A percentile compares a stretch with the other conserved stretches of the same genome.
Conservation (phyloP, 1,284 basidiomycete genomes). For the Sanghuangporus baumii region DNA sequence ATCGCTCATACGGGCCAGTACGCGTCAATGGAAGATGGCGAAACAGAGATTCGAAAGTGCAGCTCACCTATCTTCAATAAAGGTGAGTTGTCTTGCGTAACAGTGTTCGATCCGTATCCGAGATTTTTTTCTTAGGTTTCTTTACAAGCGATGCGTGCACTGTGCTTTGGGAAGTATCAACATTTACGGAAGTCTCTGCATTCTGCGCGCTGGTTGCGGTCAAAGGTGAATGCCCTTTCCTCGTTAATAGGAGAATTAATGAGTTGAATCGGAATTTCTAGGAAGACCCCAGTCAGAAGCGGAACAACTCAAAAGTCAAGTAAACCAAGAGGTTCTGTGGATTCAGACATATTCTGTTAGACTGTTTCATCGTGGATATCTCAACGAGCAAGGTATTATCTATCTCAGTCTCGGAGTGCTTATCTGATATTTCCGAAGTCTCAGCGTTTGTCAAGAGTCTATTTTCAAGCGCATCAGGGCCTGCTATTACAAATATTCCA, state of each 20-base stretch:
- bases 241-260: neutral
- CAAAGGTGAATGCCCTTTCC: slow-evolving; percentile 5
- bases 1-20: slow-evolving; percentile 60
- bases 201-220: slow-evolving; percentile 15
- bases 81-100: neutral
- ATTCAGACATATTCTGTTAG: slow-evolving; percentile 13
- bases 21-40: slow-evolving; percentile 39
- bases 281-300: neutral
- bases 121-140: neutral
- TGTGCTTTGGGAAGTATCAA: slow-evolving; percentile 12
- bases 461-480: neutral
- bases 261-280: neutral
- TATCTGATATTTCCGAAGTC: neutral
- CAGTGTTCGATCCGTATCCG: neutral
- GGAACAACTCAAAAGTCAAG: slow-evolving; percentile 1
- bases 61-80: slow-evolving; percentile 21
- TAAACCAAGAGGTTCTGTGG: neutral
- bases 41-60: slow-evolving; percentile 27
- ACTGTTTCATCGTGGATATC: slow-evolving; percentile 10
- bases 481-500: slow-evolving; percentile 19
- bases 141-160: neutral
- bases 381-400: slow-evolving; percentile 12
- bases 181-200: slow-evolving; percentile 14
- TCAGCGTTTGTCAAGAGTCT: neutral
- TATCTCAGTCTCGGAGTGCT: neutral